Evolutionary conservation across 192 early-diverging fungal species (phyloP).

Genomic region (Coemansia biformis): DNA sequence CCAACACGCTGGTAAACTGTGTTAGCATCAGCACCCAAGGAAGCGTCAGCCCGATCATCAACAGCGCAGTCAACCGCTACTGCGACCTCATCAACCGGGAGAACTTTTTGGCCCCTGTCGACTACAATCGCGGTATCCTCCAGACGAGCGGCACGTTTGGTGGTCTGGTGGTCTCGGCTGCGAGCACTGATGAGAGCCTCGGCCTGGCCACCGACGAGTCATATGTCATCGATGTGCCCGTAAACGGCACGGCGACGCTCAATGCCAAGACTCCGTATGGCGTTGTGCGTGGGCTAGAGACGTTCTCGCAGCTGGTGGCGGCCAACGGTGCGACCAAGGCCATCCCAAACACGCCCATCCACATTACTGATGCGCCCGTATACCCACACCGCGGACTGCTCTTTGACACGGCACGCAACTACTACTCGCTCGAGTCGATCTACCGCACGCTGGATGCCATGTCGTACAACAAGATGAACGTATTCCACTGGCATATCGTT

Average conservation of each 20-base stretch:
- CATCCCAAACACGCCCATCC: conserved; percentile 55
- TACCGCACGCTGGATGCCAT: conserved; percentile 61
- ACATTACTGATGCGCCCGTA: conserved; percentile 58
- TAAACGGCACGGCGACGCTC: conserved; percentile 50
- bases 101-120: conserved; percentile 30
- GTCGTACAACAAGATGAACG: conserved; percentile 69
- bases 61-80: conserved; percentile 29
- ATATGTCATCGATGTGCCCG: conserved; percentile 60
- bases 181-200: conserved; percentile 36
- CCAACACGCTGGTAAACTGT: conserved; percentile 22
- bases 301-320: conserved; percentile 64
- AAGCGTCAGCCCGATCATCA: conserved; percentile 13
- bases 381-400: conserved; percentile 66
- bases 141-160: conserved; percentile 20
- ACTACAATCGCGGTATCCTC: conserved; percentile 34
- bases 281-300: conserved; percentile 66
- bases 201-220: conserved; percentile 60
- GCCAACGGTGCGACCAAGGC: conserved; percentile 44
- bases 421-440: conserved; percentile 54
- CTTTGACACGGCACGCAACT: conserved; percentile 66
- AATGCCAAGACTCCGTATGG: conserved; percentile 59
- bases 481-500: conserved; percentile 76
- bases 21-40: conserved; percentile 21
- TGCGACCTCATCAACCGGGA: conserved; percentile 28
- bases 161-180: conserved; percentile 19